A percentile compares a stretch with the other conserved stretches of the same genome.
phyloP scores from a whole-genome alignment of 176 grass and related monocot species.

The Neostapfia colusana region DNA sequence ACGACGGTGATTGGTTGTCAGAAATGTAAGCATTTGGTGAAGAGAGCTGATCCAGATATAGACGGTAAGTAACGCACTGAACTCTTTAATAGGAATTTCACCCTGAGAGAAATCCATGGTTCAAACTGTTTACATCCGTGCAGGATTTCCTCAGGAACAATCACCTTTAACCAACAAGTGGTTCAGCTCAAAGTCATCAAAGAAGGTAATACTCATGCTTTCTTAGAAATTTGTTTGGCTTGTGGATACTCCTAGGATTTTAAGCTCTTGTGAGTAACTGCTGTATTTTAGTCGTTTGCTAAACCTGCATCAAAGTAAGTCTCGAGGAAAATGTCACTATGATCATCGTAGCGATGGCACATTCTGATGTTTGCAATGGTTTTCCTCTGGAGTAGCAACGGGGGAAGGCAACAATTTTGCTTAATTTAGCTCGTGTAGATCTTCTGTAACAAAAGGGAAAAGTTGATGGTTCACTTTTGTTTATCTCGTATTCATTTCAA shows the following conservation, averaged over 20 bases:
- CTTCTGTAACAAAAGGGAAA: not conserved
- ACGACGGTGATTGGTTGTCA: conserved; percentile 37
- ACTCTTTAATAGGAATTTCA: conserved; percentile 27
- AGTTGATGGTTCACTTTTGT: not conserved
- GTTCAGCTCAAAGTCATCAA: conserved; percentile 87
- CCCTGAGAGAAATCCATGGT: not conserved
- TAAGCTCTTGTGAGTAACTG: not conserved
- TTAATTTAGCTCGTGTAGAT: conserved; percentile 8
- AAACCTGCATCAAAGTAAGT: not conserved
- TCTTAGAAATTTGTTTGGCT: not conserved
- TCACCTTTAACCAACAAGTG: conserved; percentile 60
- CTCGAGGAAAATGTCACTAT: conserved; percentile 1
- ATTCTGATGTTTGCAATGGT: not conserved
- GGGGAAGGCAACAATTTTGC: not conserved
- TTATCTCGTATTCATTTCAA: not conserved
- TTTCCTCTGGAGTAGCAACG: not conserved
- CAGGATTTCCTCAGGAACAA: conserved; percentile 61
- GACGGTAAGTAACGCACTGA: conserved; percentile 55
- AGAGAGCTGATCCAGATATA: conserved; percentile 60
- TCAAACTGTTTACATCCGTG: conserved; percentile 6
- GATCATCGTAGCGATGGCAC: not conserved
- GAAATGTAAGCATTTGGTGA: conserved; percentile 78
- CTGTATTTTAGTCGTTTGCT: not conserved
- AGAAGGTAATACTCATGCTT: conserved; percentile 66
- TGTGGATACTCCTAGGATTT: conserved; percentile 15